phyloP scores from a whole-genome alignment of 495 filamentous ascomycete species.

The Hyaloscypha finlandica region DNA sequence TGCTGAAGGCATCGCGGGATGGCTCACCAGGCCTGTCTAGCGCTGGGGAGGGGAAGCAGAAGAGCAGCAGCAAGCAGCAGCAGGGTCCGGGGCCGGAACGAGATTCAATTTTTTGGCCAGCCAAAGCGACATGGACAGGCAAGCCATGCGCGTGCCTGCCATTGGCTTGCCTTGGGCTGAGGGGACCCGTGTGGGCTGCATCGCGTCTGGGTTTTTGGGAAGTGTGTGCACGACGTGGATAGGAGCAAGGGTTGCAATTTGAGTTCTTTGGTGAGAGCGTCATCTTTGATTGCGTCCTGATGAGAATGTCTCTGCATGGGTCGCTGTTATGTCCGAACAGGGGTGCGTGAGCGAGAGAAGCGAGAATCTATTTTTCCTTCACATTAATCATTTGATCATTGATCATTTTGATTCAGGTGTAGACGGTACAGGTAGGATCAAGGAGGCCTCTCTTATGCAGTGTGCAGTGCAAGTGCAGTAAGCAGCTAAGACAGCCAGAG shows the following conservation, averaged over 20 bases:
- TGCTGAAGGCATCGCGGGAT: slow-evolving; percentile 14
- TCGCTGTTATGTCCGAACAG: slow-evolving; percentile 5
- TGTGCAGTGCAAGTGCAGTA: background rate
- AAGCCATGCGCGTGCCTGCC: background rate
- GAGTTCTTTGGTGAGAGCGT: slow-evolving; percentile 1
- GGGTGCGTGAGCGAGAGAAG: background rate
- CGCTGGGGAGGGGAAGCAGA: slow-evolving; percentile 10
- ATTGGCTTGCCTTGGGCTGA: background rate
- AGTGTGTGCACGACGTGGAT: background rate
- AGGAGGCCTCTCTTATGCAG: background rate
- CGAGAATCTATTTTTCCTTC: too few species aligned
- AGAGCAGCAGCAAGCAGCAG: background rate
- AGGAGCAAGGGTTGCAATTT: slow-evolving; percentile 3
- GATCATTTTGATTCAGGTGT: background rate
- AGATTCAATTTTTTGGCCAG: slow-evolving; percentile 11
- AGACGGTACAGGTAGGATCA: background rate
- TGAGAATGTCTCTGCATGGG: background rate
- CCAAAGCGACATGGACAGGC: background rate
- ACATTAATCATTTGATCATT: too few species aligned
- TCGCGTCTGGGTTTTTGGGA: slow-evolving; percentile 1
- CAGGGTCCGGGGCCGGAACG: background rate
- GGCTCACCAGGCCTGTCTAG: slow-evolving; percentile 12
- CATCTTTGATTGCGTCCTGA: slow-evolving; percentile 7
- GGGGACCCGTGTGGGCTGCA: slow-evolving; percentile 5
- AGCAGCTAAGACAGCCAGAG: background rate